Percentiles rank a stretch among this genome's conserved stretches.
Evolutionary conservation across 345 rosid species (phyloP).

Genomic region (Cochlearia excelsa): DNA sequence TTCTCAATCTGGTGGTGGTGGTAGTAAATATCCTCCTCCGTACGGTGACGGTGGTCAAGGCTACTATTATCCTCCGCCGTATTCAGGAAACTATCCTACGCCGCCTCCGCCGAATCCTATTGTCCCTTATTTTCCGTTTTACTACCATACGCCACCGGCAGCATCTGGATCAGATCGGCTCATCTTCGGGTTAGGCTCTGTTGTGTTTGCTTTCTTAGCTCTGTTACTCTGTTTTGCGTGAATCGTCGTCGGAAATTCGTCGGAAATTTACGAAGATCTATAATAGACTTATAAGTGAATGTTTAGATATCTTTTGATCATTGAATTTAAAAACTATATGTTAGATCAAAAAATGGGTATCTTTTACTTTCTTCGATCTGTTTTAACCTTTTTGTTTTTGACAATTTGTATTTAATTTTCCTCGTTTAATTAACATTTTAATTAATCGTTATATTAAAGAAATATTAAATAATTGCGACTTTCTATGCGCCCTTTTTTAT

Average conservation of each 20-base stretch:
- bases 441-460: no score
- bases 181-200: background rate
- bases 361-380: no score
- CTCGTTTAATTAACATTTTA: no score
- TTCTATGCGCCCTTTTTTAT: no score
- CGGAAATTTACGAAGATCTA: background rate
- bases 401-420: no score
- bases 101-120: constrained; percentile 98
- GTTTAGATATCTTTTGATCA: no score
- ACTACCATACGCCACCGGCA: constrained; percentile 70
- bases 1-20: constrained; percentile 55
- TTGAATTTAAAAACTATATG: no score
- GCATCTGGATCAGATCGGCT: constrained; percentile 28
- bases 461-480: no score
- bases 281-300: no score
- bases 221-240: constrained; percentile 35
- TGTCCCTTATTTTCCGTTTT: constrained; percentile 96
- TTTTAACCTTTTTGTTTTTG: no score
- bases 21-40: constrained; percentile 53
- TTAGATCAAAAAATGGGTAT: no score
- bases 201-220: constrained; percentile 15
- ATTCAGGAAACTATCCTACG: constrained; percentile 40
- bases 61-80: constrained; percentile 61
- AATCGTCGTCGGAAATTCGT: background rate
- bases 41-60: constrained; percentile 49